Conservation (phyloP, 495 filamentous ascomycete species). For the Achaetomiella virescens region DNA sequence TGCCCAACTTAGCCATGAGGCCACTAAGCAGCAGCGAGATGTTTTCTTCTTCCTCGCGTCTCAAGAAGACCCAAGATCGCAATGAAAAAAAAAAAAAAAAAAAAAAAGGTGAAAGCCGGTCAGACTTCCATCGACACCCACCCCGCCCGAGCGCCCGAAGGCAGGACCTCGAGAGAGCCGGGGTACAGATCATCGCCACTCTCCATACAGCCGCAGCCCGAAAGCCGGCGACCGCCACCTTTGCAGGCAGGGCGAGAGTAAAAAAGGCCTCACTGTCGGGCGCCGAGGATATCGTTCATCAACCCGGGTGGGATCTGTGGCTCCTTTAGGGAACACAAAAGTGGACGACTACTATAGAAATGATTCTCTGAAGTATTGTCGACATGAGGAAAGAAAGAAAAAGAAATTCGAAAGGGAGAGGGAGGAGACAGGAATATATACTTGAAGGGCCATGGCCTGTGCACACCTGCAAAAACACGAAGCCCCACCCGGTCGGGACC, state of each 20-base stretch:
- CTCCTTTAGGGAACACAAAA: conserved; percentile 71
- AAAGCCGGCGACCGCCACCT: conserved; percentile 37
- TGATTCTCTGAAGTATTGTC: conserved; percentile 78
- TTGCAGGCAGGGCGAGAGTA: conserved; percentile 48
- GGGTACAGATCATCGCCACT: conserved; percentile 62
- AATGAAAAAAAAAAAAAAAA: conserved; percentile 43
- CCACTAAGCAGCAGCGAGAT: too few relatives aligned
- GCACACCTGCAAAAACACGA: conserved; percentile 36
- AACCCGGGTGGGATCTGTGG: conserved; percentile 58
- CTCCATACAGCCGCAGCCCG: conserved; percentile 44
- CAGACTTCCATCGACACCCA: conserved; percentile 60
- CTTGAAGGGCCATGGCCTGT: conserved; percentile 28
- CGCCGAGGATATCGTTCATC: conserved; percentile 55
- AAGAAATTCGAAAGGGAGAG: conserved; percentile 22
- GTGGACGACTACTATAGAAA: conserved; percentile 82
- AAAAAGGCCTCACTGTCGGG: conserved; percentile 53
- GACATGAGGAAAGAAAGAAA: conserved; percentile 44
- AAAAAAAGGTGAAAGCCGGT: conserved; percentile 47
- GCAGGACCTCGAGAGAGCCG: conserved; percentile 41
- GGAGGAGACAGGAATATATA: conserved; percentile 29
- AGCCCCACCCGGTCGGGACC: background rate
- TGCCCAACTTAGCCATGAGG: too few relatives aligned
- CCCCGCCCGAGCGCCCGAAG: conserved; percentile 50
- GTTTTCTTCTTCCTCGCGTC: conserved; percentile 38
- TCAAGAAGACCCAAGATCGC: conserved; percentile 32